Base-by-base conservation (phyloP, 352 stramenopile genomes). In the Globisporangium iwayamae region DNA sequence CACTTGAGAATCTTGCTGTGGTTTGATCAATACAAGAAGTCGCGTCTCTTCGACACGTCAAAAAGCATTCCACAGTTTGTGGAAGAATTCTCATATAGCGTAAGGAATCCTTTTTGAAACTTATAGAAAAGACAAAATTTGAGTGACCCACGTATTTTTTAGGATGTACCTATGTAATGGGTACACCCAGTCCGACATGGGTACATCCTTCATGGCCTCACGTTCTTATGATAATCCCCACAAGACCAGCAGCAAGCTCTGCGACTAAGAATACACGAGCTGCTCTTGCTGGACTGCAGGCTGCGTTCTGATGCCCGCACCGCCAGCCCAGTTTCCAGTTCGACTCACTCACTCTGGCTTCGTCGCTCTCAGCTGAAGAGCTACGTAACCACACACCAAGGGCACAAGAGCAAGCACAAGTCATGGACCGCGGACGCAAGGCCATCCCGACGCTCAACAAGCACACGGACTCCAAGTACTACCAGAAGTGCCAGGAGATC, bases 371-470 rank as follows among this genome's bases (percentile, higher is more conserved):
- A 34, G 41, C 41, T 32, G 43, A 55, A 51, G 56, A 62, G 56
- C 56, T 36, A 45, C 28, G 11, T 7, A 4, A 18, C 25, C 8
- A 9, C 18, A 45, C 18, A 30, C 30, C 18, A 8, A 41, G 18
- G 9, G 5, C 28, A 28, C 6, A 8, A 22, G 18, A 38, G 36
- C 9, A 41, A 25, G 8, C 13, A 16, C 3, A 41, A 28, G n/a
- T 38, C 46, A 94, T 94, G 85, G 85, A 95, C 70, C 85, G 85
- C 39, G 85, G 87, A 67, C 83, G 87, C 57, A 93, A 93, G 76
- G 87, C 88, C 5, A 83, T 93, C 62, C 83, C 86, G 18, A 95
- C 85, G 56, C 78, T 95, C 18, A 94, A 96, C 76, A 93, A 93
- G 67, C 83, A 94, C 74, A 93, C 85, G 8, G 87, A 92, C 62